Evolutionary conservation across 1,284 basidiomycete genomes (phyloP), one percentile per base, ranked within the genome.

Genomic region (Marasmius sp.): DNA sequence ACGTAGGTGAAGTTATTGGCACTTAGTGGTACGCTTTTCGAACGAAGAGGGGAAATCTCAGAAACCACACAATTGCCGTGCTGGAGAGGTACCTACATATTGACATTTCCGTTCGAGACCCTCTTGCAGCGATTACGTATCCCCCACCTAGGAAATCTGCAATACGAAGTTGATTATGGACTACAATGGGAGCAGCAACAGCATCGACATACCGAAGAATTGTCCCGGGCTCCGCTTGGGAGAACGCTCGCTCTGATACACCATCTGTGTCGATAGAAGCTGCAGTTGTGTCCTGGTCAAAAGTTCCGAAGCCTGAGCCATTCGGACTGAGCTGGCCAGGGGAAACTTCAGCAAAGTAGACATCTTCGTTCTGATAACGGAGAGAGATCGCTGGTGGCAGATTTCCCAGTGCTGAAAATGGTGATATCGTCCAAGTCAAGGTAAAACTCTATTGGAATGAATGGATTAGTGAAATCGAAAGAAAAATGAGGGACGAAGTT

Each of bases 111-210:
- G 57, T 77, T 66, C 10, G 77, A 70, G 10, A 79, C 59, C 54
- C 73, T 76, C 27, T 66, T 62, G 64, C 79, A 81, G 37, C 72
- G 73, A 6, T 76, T 76, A 22, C 79, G 69, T 14, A 79, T 72
- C 0, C 79, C 79, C 79, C 79, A 81, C 62, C 73, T 70, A 16
- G 77, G 75, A 66, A 75, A 76, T 59, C 77, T 78, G 43, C 11
- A 38, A 11, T 49, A 22, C 37, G 20, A 48, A 20, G 16, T 41
- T 27, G 50, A 60, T 9, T 18, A 45, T 57, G 9, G 51, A 57
- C 53, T 57, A 50, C 12, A 54, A n/a, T 5, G 49, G 34, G 59
- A 12, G 45, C 27, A 54, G 48, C 57, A 11, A 56, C 33, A 57
- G 37, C 10, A 43, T 55, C 38, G 37, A 65, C 58, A 20, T 52